A percentile compares a stretch with the other conserved stretches of the same genome.
Evolutionary conservation across 768 basidiomycete species (phyloP).

Genomic region (Leucosporidium yakuticum): DNA sequence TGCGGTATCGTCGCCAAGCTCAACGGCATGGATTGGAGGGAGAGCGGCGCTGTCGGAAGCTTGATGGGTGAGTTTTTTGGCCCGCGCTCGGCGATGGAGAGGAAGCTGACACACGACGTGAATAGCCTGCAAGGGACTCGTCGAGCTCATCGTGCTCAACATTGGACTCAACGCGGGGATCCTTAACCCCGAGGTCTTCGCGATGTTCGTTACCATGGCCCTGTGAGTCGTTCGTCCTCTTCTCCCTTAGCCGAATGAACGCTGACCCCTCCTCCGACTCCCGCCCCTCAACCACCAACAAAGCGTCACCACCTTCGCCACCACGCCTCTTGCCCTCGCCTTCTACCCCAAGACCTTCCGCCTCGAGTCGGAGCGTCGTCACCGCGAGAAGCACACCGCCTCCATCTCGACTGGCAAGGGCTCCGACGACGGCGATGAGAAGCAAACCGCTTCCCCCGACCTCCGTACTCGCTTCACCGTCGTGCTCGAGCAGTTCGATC

Average conservation of each 20-base stretch:
- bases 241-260: neutral
- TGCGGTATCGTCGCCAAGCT: slow-evolving; percentile 59
- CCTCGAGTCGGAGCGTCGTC: slow-evolving; percentile 37
- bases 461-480: slow-evolving; percentile 60
- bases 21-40: slow-evolving; percentile 64
- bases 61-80: slow-evolving; percentile 59
- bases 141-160: slow-evolving; percentile 88
- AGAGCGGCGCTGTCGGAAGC: slow-evolving; percentile 73
- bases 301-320: slow-evolving; percentile 65
- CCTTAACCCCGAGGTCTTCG: slow-evolving; percentile 58
- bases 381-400: neutral
- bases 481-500: slow-evolving; percentile 83
- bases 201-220: slow-evolving; percentile 37
- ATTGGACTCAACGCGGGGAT: slow-evolving; percentile 73
- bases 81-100: neutral
- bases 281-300: too few species aligned
- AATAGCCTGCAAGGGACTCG: slow-evolving; percentile 55
- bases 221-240: neutral
- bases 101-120: neutral
- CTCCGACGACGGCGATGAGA: too few species aligned
- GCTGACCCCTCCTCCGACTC: neutral
- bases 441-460: too few species aligned
- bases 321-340: slow-evolving; percentile 70
- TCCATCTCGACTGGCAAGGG: slow-evolving; percentile 26
- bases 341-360: slow-evolving; percentile 61